These are phyloP conservation scores for Cladorrhinum samala DNA, from an alignment of 495 filamentous ascomycete species.

Conservation along the genomic window DNA sequence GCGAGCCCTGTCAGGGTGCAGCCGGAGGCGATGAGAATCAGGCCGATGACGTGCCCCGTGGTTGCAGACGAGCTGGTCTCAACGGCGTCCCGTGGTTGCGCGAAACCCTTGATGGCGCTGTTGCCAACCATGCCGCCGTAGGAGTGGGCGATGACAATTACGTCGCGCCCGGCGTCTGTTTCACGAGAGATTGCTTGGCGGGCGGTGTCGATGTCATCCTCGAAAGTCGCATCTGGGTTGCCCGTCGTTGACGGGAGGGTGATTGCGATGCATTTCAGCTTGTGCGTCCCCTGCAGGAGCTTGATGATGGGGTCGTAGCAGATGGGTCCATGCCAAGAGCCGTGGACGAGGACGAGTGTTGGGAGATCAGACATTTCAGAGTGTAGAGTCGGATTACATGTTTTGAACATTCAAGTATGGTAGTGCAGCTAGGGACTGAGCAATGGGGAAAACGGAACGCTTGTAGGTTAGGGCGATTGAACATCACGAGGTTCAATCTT, in stretches of 20 bases:
- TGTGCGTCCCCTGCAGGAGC: constrained; percentile 24
- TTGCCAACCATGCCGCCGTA: constrained; percentile 47
- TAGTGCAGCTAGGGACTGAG: too few relatives aligned
- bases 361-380: neutral
- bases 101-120: constrained; percentile 40
- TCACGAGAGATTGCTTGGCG: constrained; percentile 25
- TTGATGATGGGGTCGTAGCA: constrained; percentile 31
- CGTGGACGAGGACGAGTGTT: constrained; percentile 41
- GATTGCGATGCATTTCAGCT: constrained; percentile 33
- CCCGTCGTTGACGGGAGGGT: constrained; percentile 32
- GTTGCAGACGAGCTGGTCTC: neutral
- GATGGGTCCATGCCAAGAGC: constrained; percentile 40
- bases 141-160: constrained; percentile 45
- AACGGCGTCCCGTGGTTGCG: neutral
- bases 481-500: too few relatives aligned
- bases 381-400: too few relatives aligned
- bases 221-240: constrained; percentile 19
- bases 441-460: too few relatives aligned
- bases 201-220: constrained; percentile 30
- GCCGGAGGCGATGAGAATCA: constrained; percentile 26
- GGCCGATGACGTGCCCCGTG: constrained; percentile 25
- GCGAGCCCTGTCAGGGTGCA: constrained; percentile 22
- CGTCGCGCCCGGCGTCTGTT: constrained; percentile 34
- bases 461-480: too few relatives aligned
- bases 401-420: too few relatives aligned